phyloP scores from a whole-genome alignment of 805 yeast species.

The Schwanniomyces vanrijiae region DNA sequence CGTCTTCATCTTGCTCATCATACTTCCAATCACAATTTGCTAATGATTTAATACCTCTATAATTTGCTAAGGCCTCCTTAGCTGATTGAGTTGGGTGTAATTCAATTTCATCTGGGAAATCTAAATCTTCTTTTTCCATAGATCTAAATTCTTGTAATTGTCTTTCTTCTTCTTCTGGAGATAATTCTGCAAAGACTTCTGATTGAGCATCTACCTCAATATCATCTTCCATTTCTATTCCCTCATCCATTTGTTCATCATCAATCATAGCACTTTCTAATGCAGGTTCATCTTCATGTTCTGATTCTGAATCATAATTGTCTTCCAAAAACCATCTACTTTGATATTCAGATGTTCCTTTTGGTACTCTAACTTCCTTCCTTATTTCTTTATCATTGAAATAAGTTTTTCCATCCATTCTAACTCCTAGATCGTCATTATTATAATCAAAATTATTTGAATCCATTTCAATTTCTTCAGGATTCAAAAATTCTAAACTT shows the following conservation, averaged over 20 bases:
- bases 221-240: conserved; percentile 42
- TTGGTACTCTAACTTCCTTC: conserved; percentile 50
- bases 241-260: conserved; percentile 14
- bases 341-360: conserved; percentile 76
- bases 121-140: conserved; percentile 77
- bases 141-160: conserved; percentile 70
- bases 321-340: conserved; percentile 73
- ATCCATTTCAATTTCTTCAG: conserved; percentile 52
- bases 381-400: conserved; percentile 31
- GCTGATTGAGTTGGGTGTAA: conserved; percentile 75
- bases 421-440: conserved; percentile 41
- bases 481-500: conserved; percentile 58
- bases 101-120: conserved; percentile 95
- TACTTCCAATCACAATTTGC: conserved; percentile 83
- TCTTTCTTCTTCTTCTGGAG: conserved; percentile 79
- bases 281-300: conserved; percentile 44
- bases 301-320: conserved; percentile 42
- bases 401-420: conserved; percentile 58
- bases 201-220: conserved; percentile 43
- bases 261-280: conserved; percentile 29
- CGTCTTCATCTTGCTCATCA: conserved; percentile 73
- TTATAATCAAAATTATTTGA: conserved; percentile 32
- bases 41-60: conserved; percentile 84
- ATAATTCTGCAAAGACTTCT: conserved; percentile 69
- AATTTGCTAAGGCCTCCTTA: conserved; percentile 68